These are phyloP conservation scores for Serendipita vermifera DNA, from an alignment of 768 basidiomycete species.

Conservation along the genomic window DNA sequence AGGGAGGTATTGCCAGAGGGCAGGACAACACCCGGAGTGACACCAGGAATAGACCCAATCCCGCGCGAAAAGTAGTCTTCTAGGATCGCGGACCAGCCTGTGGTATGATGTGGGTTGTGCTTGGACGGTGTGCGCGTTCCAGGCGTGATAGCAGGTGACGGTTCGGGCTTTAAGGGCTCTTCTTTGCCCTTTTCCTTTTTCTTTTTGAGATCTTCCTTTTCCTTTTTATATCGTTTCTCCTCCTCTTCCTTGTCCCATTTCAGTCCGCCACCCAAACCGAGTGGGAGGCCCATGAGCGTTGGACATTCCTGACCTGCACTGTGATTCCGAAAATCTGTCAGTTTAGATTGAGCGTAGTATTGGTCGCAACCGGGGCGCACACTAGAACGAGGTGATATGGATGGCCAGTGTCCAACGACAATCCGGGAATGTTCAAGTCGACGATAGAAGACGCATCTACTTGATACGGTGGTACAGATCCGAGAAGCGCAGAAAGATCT, in stretches of 20 bases:
- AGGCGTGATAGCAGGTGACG: constrained; percentile 22
- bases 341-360: neutral
- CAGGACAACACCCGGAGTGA: constrained; percentile 14
- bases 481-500: constrained; percentile 57
- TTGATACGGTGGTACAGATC: constrained; percentile 39
- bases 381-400: constrained; percentile 70
- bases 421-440: constrained; percentile 30
- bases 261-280: constrained; percentile 66
- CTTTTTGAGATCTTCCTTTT: constrained; percentile 31
- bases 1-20: neutral
- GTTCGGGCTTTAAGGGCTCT: constrained; percentile 18
- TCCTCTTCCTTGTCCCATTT: constrained; percentile 26
- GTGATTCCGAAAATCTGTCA: constrained; percentile 16
- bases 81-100: constrained; percentile 63
- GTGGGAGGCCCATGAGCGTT: constrained; percentile 56
- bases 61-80: constrained; percentile 57
- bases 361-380: constrained; percentile 29
- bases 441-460: constrained; percentile 14
- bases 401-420: constrained; percentile 42
- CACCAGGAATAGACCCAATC: constrained; percentile 17
- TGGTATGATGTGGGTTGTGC: constrained; percentile 22
- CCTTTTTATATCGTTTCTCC: constrained; percentile 33
- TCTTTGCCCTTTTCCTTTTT: constrained; percentile 27
- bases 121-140: constrained; percentile 24
- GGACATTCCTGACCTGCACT: constrained; percentile 71